A percentile compares a stretch with the other conserved stretches of the same genome.
These are phyloP conservation scores for Salix suchowensis DNA, from an alignment of 345 rosid genomes.

Conservation along the genomic window DNA sequence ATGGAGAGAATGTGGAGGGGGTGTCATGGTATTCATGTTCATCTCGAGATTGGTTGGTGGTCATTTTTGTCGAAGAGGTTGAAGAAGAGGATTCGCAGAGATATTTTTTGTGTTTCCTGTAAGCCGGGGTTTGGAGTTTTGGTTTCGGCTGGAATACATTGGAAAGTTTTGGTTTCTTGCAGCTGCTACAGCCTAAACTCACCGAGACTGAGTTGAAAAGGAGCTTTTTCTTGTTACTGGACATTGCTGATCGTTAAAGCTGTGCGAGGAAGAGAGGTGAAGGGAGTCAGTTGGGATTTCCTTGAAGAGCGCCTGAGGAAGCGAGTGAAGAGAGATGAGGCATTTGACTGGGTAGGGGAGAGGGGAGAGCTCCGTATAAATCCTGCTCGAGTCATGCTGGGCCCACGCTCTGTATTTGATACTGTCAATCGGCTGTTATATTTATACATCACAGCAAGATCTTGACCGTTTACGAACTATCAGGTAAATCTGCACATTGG, in stretches of 20 bases:
- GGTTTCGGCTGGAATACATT: slow-evolving; percentile 43
- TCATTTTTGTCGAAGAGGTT: slow-evolving; percentile 18
- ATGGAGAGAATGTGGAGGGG: slow-evolving; percentile 35
- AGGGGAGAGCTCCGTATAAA: too few relatives aligned
- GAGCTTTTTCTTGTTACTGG: slow-evolving; percentile 44
- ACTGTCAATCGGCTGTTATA: background rate
- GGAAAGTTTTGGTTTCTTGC: slow-evolving; percentile 52
- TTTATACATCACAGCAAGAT: background rate
- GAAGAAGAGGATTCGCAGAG: slow-evolving; percentile 20
- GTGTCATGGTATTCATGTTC: slow-evolving; percentile 15
- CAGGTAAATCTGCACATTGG: background rate
- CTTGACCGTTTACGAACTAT: background rate
- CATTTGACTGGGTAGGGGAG: background rate
- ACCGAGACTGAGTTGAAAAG: slow-evolving; percentile 52
- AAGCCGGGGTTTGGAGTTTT: slow-evolving; percentile 23
- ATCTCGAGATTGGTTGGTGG: slow-evolving; percentile 1
- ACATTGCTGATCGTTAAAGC: slow-evolving; percentile 24
- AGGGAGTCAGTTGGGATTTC: background rate
- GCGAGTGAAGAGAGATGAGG: background rate
- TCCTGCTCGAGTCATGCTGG: background rate
- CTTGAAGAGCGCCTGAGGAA: background rate
- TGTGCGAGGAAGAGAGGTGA: background rate
- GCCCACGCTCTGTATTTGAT: background rate
- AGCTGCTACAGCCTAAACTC: slow-evolving; percentile 65
- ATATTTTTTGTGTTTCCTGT: slow-evolving; percentile 15